Base-by-base conservation (phyloP, 2,329 filamentous ascomycete species). In the Trichoderma sp. region DNA sequence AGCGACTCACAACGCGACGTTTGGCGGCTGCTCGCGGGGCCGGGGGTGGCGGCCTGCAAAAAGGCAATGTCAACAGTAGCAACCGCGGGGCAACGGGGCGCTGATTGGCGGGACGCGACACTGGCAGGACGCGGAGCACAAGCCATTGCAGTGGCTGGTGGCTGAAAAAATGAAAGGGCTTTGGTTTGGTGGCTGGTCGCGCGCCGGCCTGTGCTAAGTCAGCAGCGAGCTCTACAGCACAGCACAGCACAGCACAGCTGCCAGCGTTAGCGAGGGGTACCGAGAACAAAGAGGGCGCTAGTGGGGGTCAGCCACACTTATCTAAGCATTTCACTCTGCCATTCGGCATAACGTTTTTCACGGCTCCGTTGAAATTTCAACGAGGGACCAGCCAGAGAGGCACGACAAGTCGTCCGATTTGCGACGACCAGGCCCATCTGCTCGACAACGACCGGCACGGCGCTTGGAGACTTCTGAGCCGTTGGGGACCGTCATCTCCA, bases 81-180 rank as follows among this genome's bases (percentile, higher is more conserved):
- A 87, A 87, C 85, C 76, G 78, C 85, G 73, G 78, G 74, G 85
- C 86, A 90, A 90, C 87, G 76, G 75, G 16, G 4, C 49, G 73
- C 28, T 77, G 66, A 86, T 86, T 86, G 84, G 84, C 70, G 69
- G 26, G 37, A 63, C 69, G 69, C 68, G 68, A 52, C 18, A 14
- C 54, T 30, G 59, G 71, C 70, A 24, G 32, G 56, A 60, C 71
- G 71, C 71, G 60, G 55, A 59, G 66, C 68, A 72, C 72, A 70
- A 72, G 68, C 75, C 72, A 73, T 46, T 26, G 37, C 46, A 18
- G 63, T 66, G 63, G 63, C 52, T 65, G 52, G 59, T 28, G 24
- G 43, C 43, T 49, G 46, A 49, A 43, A 49, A 49, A 49, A 21
- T 21, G 7, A 24, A 49, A 49, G 21, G 46, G 46, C 46, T 21